Evolutionary conservation across 306 rosid species (phyloP).

Genomic region (Argentina anserina): DNA sequence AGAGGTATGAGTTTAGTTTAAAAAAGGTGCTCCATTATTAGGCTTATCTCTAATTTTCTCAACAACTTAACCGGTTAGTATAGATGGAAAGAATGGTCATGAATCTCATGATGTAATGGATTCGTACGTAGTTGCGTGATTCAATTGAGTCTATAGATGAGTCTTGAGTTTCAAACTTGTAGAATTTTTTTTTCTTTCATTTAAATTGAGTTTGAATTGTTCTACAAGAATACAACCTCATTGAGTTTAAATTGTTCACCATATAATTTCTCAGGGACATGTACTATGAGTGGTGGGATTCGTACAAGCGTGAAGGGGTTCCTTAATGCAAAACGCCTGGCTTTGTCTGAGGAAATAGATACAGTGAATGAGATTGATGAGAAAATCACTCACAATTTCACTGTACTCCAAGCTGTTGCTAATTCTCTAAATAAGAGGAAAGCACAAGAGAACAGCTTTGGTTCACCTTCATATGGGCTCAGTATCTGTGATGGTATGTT

Average conservation of each 20-base stretch:
- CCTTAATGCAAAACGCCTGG: slow-evolving; percentile 1
- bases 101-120: too few relatives aligned
- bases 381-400: not conserved
- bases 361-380: not conserved
- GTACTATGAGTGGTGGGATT: not conserved
- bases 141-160: not conserved
- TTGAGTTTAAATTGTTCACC: not conserved
- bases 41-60: too few relatives aligned
- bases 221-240: too few relatives aligned
- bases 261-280: not conserved
- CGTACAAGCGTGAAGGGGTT: not conserved
- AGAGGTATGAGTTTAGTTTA: too few relatives aligned
- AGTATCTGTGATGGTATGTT: not conserved
- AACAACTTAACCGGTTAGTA: not conserved
- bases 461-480: not conserved
- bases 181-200: not conserved
- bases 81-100: not conserved
- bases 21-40: too few relatives aligned
- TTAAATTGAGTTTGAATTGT: too few relatives aligned
- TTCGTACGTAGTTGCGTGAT: not conserved
- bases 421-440: not conserved
- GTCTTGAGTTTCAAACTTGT: not conserved
- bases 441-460: not conserved
- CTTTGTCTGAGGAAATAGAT: not conserved
- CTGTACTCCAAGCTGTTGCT: not conserved